phyloP scores from a whole-genome alignment of 805 yeast genomes.

The Ascoidea rubescens region DNA sequence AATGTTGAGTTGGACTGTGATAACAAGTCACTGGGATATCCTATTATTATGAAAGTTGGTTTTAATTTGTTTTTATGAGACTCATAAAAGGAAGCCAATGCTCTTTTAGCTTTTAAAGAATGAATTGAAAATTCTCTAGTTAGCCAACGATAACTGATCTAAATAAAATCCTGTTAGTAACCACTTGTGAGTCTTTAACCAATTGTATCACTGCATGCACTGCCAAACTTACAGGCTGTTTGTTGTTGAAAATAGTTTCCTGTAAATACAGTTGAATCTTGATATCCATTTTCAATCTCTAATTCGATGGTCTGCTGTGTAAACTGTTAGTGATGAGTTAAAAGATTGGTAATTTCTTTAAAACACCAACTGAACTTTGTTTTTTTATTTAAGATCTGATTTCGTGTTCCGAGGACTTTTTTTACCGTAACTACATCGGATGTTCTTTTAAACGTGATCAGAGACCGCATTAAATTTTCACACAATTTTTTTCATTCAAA shows the following conservation, averaged over 20 bases:
- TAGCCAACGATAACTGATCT: conserved; percentile 27
- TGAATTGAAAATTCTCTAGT: conserved; percentile 26
- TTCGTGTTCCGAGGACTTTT: too few species aligned
- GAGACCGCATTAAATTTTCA: too few species aligned
- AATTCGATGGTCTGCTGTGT: neutral
- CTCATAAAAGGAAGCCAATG: conserved; percentile 24
- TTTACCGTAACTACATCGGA: too few species aligned
- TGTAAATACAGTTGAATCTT: neutral
- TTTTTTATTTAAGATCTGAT: neutral
- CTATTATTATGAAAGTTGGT: conserved; percentile 29
- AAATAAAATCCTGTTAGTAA: too few species aligned
- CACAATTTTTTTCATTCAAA: too few species aligned
- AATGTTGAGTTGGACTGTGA: conserved; percentile 10
- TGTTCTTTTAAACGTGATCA: too few species aligned
- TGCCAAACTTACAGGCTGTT: conserved; percentile 2
- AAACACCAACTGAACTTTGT: neutral
- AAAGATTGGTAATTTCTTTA: neutral
- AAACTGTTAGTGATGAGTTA: neutral
- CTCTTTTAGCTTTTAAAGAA: conserved; percentile 23
- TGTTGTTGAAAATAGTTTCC: conserved; percentile 1
- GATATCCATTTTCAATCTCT: neutral
- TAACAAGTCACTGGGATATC: conserved; percentile 13
- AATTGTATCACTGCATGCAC: neutral
- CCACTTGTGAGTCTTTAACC: neutral
- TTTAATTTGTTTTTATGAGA: conserved; percentile 22